These are phyloP conservation scores for Endocalyx cinctus DNA, from an alignment of 2,329 filamentous ascomycete species.

Conservation along the genomic window DNA sequence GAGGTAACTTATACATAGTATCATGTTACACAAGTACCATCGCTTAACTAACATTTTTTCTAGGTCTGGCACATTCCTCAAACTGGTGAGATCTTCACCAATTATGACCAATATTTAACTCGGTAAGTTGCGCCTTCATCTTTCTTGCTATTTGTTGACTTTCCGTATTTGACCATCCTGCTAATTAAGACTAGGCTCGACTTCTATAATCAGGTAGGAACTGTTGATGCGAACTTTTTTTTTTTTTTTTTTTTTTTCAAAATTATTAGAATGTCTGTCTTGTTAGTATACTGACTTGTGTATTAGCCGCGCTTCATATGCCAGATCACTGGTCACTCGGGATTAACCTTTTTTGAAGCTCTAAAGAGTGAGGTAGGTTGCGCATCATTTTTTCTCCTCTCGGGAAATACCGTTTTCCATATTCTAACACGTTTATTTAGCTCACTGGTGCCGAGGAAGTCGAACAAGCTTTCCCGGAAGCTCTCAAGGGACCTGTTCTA, in stretches of 20 bases:
- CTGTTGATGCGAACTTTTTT: too few species aligned
- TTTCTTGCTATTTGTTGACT: neutral
- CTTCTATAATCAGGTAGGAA: constrained; percentile 92
- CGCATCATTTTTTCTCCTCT: constrained; percentile 1
- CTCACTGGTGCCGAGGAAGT: constrained; percentile 80
- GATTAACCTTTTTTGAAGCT: constrained; percentile 87
- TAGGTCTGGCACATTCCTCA: constrained; percentile 90
- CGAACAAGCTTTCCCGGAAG: constrained; percentile 85
- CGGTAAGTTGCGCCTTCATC: constrained; percentile 53
- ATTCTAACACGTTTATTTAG: constrained; percentile 36
- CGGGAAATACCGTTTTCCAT: too few species aligned
- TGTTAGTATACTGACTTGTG: constrained; percentile 4
- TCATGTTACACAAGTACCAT: constrained; percentile 11
- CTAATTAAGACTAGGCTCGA: constrained; percentile 63
- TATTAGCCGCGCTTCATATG: constrained; percentile 81
- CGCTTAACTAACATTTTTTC: constrained; percentile 18
- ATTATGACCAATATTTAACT: constrained; percentile 82
- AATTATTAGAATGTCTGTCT: constrained; percentile 1
- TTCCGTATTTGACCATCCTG: constrained; percentile 1
- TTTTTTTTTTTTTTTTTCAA: too few species aligned
- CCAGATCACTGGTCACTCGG: constrained; percentile 90
- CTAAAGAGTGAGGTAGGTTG: constrained; percentile 78
- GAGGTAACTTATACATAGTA: constrained; percentile 55
- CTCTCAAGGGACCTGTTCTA: constrained; percentile 84
- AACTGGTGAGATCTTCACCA: constrained; percentile 84